These are phyloP conservation scores for Nicotiana sylvestris DNA, from an alignment of 257 asterid genomes.

Conservation along the genomic window DNA sequence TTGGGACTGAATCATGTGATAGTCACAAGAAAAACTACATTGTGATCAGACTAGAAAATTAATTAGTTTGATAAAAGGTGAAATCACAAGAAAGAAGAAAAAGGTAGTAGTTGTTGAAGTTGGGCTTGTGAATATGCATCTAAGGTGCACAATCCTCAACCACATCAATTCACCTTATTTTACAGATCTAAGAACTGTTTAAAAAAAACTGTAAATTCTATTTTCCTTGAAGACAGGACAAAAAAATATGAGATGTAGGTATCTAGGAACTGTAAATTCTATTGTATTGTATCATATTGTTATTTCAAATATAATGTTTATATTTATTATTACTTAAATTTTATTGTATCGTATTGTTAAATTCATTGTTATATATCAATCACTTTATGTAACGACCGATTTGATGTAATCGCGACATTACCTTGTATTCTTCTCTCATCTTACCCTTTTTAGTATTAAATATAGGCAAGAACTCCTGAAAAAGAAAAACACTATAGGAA, in stretches of 20 bases:
- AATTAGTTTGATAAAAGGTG: neutral
- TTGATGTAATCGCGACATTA: too few species aligned
- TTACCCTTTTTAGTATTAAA: neutral
- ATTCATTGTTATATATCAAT: too few species aligned
- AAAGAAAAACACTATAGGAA: too few species aligned
- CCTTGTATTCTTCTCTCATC: too few species aligned
- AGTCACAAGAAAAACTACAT: conserved; percentile 9
- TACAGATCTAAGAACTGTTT: neutral
- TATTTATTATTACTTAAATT: too few species aligned
- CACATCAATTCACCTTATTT: neutral
- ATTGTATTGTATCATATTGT: too few species aligned
- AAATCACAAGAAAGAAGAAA: neutral
- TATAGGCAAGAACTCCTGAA: neutral
- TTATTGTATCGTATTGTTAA: too few species aligned
- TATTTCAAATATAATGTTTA: too few species aligned
- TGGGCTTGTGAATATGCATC: neutral
- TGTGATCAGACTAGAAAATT: neutral
- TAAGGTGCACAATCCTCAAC: neutral
- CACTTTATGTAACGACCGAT: neutral
- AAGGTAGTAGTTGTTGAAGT: neutral
- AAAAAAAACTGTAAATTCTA: neutral
- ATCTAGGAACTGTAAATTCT: neutral
- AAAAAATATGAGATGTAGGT: neutral
- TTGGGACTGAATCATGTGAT: conserved; percentile 9
- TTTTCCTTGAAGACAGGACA: neutral